Percentiles rank a stretch among this genome's conserved stretches.
These are phyloP conservation scores for Talaromyces pinophilus DNA, from an alignment of 2,329 filamentous ascomycete species.

Conservation along the genomic window DNA sequence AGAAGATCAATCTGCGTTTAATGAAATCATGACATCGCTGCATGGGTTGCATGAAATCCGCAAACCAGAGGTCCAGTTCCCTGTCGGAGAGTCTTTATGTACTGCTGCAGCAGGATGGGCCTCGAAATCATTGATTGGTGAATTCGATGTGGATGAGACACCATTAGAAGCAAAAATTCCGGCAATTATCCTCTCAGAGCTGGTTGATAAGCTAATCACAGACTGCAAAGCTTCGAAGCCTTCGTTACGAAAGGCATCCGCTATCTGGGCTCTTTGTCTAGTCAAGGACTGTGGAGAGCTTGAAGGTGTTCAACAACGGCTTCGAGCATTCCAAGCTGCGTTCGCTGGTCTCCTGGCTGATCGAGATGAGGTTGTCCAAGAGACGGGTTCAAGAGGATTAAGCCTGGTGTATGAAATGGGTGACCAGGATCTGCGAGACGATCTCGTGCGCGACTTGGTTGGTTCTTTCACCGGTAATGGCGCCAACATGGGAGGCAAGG, in stretches of 20 bases:
- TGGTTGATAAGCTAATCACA: constrained; percentile 71
- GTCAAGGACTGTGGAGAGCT: constrained; percentile 86
- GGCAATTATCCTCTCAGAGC: constrained; percentile 49
- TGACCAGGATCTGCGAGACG: constrained; percentile 74
- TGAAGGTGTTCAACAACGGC: constrained; percentile 68
- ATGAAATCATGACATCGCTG: constrained; percentile 65
- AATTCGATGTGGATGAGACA: constrained; percentile 69
- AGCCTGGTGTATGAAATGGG: constrained; percentile 94
- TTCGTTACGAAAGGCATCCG: constrained; percentile 83
- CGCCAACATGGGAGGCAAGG: constrained; percentile 68
- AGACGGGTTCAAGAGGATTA: constrained; percentile 87
- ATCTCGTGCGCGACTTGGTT: constrained; percentile 83
- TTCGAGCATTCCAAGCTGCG: constrained; percentile 78
- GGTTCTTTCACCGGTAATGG: constrained; percentile 74
- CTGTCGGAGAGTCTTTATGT: constrained; percentile 83
- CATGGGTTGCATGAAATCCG: constrained; percentile 80
- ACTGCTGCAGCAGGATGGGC: constrained; percentile 79
- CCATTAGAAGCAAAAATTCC: constrained; percentile 44
- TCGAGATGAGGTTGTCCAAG: constrained; percentile 90
- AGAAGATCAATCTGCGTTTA: constrained; percentile 35
- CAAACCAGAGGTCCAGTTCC: constrained; percentile 84
- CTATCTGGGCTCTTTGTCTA: constrained; percentile 91
- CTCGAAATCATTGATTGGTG: constrained; percentile 73
- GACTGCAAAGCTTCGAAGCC: constrained; percentile 86
- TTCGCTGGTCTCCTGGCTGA: constrained; percentile 88